Conservation (phyloP, 2,329 filamentous ascomycete species). For the Chaetothyriales sp. region DNA sequence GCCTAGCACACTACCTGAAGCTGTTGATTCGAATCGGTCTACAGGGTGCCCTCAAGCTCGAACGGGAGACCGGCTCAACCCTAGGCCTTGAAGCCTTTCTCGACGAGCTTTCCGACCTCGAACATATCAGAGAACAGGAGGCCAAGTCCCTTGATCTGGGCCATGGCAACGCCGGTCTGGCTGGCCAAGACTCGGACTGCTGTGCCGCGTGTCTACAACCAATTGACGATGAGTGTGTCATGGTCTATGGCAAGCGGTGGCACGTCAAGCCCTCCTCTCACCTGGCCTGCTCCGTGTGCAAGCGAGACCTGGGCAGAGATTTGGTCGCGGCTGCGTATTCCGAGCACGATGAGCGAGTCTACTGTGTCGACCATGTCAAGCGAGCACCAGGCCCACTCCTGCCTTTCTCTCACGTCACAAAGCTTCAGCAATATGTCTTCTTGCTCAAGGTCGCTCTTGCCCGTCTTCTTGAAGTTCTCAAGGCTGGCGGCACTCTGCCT, state of each 20-base stretch:
- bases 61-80: conserved; percentile 61
- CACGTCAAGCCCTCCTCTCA: conserved; percentile 53
- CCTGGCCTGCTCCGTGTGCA: conserved; percentile 55
- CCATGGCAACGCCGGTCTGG: conserved; percentile 49
- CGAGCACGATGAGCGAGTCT: conserved; percentile 50
- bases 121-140: conserved; percentile 58
- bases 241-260: conserved; percentile 60
- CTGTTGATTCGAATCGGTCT: conserved; percentile 92
- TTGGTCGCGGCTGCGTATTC: conserved; percentile 59
- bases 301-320: conserved; percentile 53
- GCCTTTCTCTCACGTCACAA: conserved; percentile 63
- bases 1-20: conserved; percentile 92
- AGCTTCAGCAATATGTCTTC: conserved; percentile 89
- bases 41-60: conserved; percentile 79
- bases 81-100: conserved; percentile 72
- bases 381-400: conserved; percentile 40
- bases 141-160: conserved; percentile 48
- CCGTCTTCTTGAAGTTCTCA: conserved; percentile 70
- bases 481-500: conserved; percentile 66
- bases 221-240: conserved; percentile 86
- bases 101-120: conserved; percentile 69
- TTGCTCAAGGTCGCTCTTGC: conserved; percentile 82
- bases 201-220: conserved; percentile 69
- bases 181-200: conserved; percentile 66
- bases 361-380: conserved; percentile 43